These are phyloP conservation scores for Keithomyces neogunnii DNA, from an alignment of 2,329 filamentous ascomycete species.

Conservation along the genomic window DNA sequence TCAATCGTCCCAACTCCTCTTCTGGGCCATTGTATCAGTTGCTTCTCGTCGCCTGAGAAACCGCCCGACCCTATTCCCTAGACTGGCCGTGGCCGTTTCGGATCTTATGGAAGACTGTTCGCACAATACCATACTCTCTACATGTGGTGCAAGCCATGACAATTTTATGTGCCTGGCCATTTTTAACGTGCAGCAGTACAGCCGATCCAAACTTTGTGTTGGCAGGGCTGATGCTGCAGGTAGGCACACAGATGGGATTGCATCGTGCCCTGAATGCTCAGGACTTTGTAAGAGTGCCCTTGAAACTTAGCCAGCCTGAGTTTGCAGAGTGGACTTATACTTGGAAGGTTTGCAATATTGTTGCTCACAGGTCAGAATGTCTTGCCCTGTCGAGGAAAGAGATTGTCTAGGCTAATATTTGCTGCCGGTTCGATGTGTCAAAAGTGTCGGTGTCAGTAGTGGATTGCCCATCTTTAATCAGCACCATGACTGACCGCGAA, in stretches of 20 bases:
- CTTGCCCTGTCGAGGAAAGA: not conserved
- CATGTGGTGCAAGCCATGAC: constrained; percentile 14
- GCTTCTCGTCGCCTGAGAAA: constrained; percentile 1
- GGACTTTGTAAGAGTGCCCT: constrained; percentile 9
- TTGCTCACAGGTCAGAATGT: constrained; percentile 1
- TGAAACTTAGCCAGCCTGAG: constrained; percentile 1
- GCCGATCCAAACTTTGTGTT: constrained; percentile 17
- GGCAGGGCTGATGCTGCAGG: constrained; percentile 18
- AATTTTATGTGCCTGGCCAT: constrained; percentile 19
- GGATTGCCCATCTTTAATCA: not conserved
- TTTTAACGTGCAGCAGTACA: constrained; percentile 14
- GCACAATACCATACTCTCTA: constrained; percentile 5
- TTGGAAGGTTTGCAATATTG: constrained; percentile 8
- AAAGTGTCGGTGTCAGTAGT: not conserved
- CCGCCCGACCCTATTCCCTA: constrained; percentile 6
- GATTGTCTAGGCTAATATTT: not conserved
- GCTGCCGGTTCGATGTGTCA: not conserved
- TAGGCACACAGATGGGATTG: constrained; percentile 17
- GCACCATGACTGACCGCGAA: not conserved
- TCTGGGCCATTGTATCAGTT: constrained; percentile 7
- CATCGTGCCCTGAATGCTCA: constrained; percentile 15
- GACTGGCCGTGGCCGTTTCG: constrained; percentile 4
- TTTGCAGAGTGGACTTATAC: constrained; percentile 6
- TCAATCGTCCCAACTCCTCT: constrained; percentile 3
- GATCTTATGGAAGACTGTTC: constrained; percentile 8